Conservation (phyloP, 2,329 filamentous ascomycete genomes). For the Triangularia setosa region DNA sequence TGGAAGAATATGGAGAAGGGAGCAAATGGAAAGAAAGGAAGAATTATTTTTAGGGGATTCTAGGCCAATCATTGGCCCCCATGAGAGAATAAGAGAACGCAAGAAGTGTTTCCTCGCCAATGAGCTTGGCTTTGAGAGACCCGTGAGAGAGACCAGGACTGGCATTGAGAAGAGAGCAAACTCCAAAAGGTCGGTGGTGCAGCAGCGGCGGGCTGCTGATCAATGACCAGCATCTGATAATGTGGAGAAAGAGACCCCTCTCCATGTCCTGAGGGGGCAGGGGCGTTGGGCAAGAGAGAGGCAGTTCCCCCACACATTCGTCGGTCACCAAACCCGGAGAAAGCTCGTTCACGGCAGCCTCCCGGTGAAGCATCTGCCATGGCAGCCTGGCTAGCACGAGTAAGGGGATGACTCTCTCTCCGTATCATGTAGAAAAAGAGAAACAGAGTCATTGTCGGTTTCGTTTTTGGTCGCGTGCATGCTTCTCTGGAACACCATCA, state of each 20-base stretch:
- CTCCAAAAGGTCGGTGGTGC: not conserved
- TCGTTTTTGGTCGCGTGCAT: not conserved
- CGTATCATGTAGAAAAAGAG: not conserved
- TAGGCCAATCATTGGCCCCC: not conserved
- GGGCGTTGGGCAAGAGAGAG: not conserved
- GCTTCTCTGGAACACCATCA: not conserved
- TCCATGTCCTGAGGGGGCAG: not conserved
- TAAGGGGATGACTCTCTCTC: not conserved
- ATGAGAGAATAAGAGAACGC: not conserved
- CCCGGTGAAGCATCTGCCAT: not conserved
- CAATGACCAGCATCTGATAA: conserved; percentile 1
- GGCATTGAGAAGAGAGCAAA: conserved; percentile 6
- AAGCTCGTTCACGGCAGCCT: not conserved
- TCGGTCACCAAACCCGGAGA: conserved; percentile 6
- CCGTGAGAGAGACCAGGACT: not conserved
- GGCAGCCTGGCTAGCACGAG: not conserved
- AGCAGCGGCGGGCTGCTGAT: conserved; percentile 11
- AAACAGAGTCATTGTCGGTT: not conserved
- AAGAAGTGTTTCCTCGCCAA: not conserved
- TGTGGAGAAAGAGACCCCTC: conserved; percentile 7
- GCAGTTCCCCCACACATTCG: conserved; percentile 1
- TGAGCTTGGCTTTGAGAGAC: not conserved
- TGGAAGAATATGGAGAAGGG: not conserved
- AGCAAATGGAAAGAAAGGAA: conserved; percentile 1
- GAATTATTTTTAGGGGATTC: not conserved